Evolutionary conservation across 2,329 filamentous ascomycete genomes (phyloP), one percentile per base, ranked within the genome.

Genomic region (Arthroderma sp.): DNA sequence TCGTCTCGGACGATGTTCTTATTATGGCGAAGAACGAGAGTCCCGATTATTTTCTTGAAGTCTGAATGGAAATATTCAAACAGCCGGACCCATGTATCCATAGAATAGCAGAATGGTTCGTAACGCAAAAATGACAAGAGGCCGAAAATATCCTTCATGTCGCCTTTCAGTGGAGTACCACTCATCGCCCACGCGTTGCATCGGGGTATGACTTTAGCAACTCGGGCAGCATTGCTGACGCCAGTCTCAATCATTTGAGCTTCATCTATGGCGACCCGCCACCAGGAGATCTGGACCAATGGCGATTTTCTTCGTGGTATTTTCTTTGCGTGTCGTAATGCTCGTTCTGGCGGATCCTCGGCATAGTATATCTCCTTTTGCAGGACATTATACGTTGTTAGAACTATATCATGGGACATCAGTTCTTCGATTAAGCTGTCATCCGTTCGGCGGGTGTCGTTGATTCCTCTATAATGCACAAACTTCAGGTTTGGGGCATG

Each of bases 231-330:
- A 53, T 85, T 81, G 54, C 79, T 88, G 3, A 93, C 80, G 31
- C 87, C 86, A 52, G 78, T 89, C 59, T 96, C 89, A 36, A 96
- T 80, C 83, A 94, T 94, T 57, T 98, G 91, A 0, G 89, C 67
- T 53, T 69, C 77, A 52, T 80, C 77, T 28, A 80, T 66, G 54
- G 74, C 78, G 1, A 94, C 77, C 36, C 89, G 75, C 86, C 87
- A 95, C 87, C 86, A 96, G 1, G 73, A 78, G 11, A 95, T 77
- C 52, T 83, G 76, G 6, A 88, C 78, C 5, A 96, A 69, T 0
- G 88, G 88, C 4, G 85, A 91, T 42, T 72, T 80, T 2, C 74
- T 72, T 29, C 80, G 73, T 48, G 78, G 70, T 45, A 84, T 81
- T 45, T 75, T 78, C 53, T 80, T 77, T 44, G 74, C 70, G 40